These are phyloP conservation scores for Cyphellophora europaea DNA, from an alignment of 2,329 filamentous ascomycete species.

Conservation along the genomic window DNA sequence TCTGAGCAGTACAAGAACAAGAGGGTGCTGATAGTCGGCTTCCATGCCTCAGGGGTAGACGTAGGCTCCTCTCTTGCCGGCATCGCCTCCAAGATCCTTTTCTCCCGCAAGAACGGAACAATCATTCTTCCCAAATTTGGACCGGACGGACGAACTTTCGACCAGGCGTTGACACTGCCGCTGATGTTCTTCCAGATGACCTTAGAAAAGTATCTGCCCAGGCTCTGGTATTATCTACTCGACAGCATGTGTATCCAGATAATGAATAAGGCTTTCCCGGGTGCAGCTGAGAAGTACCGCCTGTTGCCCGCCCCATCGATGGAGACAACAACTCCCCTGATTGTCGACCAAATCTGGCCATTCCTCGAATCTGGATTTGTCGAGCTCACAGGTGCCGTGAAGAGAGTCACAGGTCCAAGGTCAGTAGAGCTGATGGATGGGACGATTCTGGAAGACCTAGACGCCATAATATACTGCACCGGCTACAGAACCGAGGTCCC, in stretches of 20 bases:
- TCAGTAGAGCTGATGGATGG: slow-evolving; percentile 33
- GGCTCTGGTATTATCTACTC: slow-evolving; percentile 4
- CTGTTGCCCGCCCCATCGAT: slow-evolving; percentile 3
- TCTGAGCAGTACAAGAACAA: slow-evolving; percentile 6
- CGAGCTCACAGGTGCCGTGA: slow-evolving; percentile 3
- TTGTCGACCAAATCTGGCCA: slow-evolving; percentile 20
- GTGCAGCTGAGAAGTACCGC: slow-evolving; percentile 4
- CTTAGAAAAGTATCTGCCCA: slow-evolving; percentile 4
- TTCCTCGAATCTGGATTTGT: slow-evolving; percentile 11
- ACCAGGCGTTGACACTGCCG: slow-evolving; percentile 4
- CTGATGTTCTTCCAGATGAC: slow-evolving; percentile 8
- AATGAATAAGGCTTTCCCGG: slow-evolving; percentile 3
- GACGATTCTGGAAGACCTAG: slow-evolving; percentile 42
- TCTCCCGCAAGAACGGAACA: slow-evolving; percentile 15
- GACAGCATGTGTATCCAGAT: slow-evolving; percentile 1
- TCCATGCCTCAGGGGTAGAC: slow-evolving; percentile 19
- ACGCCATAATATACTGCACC: slow-evolving; percentile 57
- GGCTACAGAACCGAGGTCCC: slow-evolving; percentile 35
- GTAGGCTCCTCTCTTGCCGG: slow-evolving; percentile 11
- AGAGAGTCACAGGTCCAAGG: slow-evolving; percentile 5
- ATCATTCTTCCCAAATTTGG: slow-evolving; percentile 24
- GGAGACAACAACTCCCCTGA: slow-evolving; percentile 2
- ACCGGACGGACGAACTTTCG: slow-evolving; percentile 5
- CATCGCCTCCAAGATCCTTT: slow-evolving; percentile 14
- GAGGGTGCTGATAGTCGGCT: slow-evolving; percentile 17